phyloP scores from a whole-genome alignment of 2,329 filamentous ascomycete species.

The Nannizziopsis barbatae region DNA sequence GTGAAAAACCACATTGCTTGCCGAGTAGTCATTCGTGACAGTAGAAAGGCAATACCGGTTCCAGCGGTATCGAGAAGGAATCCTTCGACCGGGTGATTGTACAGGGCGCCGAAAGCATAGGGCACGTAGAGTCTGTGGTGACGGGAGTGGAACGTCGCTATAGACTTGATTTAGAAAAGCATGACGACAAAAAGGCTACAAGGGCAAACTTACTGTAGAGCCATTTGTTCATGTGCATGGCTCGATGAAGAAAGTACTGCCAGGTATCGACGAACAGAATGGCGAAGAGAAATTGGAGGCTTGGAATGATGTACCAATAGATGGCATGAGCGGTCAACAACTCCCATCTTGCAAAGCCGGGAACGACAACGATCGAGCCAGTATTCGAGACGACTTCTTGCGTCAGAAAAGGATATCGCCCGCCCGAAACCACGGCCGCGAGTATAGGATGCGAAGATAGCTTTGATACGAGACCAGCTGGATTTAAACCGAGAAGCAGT shows the following conservation, averaged over 20 bases:
- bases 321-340: slow-evolving; percentile 59
- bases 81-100: slow-evolving; percentile 91
- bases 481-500: slow-evolving; percentile 62
- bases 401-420: slow-evolving; percentile 62
- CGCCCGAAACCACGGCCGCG: slow-evolving; percentile 65
- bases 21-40: slow-evolving; percentile 69
- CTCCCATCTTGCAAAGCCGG: slow-evolving; percentile 78
- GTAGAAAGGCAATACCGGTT: slow-evolving; percentile 70
- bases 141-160: slow-evolving; percentile 80
- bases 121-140: slow-evolving; percentile 96
- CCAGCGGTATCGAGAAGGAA: slow-evolving; percentile 88
- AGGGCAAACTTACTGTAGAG: slow-evolving; percentile 63
- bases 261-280: slow-evolving; percentile 79
- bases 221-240: slow-evolving; percentile 97
- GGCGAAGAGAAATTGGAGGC: slow-evolving; percentile 63
- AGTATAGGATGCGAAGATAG: slow-evolving; percentile 61
- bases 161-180: not conserved
- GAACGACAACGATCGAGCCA: slow-evolving; percentile 43
- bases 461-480: slow-evolving; percentile 61
- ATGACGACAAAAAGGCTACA: not conserved
- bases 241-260: slow-evolving; percentile 94
- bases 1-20: slow-evolving; percentile 86
- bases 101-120: slow-evolving; percentile 91
- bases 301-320: slow-evolving; percentile 69
- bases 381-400: slow-evolving; percentile 45